phyloP scores from a whole-genome alignment of 805 yeast species.

The Wickerhamiella occidentalis region DNA sequence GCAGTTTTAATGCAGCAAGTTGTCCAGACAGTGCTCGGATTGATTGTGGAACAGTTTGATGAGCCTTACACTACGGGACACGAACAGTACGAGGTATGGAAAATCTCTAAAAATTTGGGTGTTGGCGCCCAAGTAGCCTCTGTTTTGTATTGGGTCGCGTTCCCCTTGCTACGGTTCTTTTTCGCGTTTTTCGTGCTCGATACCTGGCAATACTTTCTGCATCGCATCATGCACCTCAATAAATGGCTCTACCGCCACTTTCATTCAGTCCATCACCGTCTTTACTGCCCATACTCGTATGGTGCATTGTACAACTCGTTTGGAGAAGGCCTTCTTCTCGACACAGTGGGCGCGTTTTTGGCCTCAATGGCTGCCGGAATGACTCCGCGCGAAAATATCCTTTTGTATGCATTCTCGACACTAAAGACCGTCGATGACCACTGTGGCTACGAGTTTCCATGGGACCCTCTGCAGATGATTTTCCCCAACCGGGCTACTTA shows the following conservation, averaged over 20 bases:
- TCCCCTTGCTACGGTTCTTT: constrained; percentile 44
- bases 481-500: constrained; percentile 94
- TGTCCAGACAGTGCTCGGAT: constrained; percentile 67
- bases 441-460: constrained; percentile 93
- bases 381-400: constrained; percentile 61
- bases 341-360: constrained; percentile 83
- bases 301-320: constrained; percentile 95
- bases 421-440: constrained; percentile 97
- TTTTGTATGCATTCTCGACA: constrained; percentile 77
- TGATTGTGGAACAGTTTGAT: constrained; percentile 44
- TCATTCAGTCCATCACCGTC: constrained; percentile 89
- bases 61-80: constrained; percentile 35
- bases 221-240: constrained; percentile 78
- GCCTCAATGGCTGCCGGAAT: constrained; percentile 54
- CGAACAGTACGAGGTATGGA: constrained; percentile 39
- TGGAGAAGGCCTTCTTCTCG: constrained; percentile 83
- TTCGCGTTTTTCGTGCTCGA: constrained; percentile 69
- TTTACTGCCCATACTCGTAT: constrained; percentile 92
- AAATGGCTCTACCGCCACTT: constrained; percentile 61
- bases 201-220: constrained; percentile 91
- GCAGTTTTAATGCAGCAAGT: constrained; percentile 81
- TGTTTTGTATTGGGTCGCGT: constrained; percentile 48
- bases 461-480: constrained; percentile 74
- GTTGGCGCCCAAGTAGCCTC: constrained; percentile 31
- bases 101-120: constrained; percentile 30